A percentile compares a stretch with the other conserved stretches of the same genome.
Conservation (phyloP, 371 early-diverging fungal genomes). For the Choanephora cucurbitarum region DNA sequence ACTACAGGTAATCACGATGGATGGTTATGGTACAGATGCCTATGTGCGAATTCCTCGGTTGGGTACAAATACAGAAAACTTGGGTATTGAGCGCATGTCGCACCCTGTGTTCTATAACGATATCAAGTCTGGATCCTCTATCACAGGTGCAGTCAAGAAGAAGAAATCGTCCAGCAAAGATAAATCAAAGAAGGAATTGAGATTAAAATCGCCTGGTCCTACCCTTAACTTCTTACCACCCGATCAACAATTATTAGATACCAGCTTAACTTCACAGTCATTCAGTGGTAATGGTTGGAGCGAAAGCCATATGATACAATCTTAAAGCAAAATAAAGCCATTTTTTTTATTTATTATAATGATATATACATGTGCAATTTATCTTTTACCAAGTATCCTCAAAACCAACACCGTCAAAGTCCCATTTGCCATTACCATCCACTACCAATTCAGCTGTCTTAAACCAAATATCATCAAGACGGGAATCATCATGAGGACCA, state of each 20-base stretch:
- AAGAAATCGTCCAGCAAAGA: slow-evolving; percentile 12
- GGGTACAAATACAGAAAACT: slow-evolving; percentile 63
- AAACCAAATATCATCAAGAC: slow-evolving; percentile 23
- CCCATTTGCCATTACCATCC: slow-evolving; percentile 42
- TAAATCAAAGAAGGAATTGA: slow-evolving; percentile 6
- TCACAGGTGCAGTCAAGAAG: not conserved
- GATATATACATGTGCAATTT: not conserved
- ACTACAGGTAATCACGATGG: slow-evolving; percentile 66
- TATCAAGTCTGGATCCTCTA: slow-evolving; percentile 2
- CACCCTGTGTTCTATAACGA: slow-evolving; percentile 23
- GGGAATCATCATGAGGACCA: slow-evolving; percentile 27
- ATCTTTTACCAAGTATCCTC: slow-evolving; percentile 30
- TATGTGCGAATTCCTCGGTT: slow-evolving; percentile 73
- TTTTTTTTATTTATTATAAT: not conserved
- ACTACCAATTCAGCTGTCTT: slow-evolving; percentile 44
- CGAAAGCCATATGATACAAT: slow-evolving; percentile 28
- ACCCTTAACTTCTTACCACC: slow-evolving; percentile 5
- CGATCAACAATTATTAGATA: slow-evolving; percentile 20
- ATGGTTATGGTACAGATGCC: slow-evolving; percentile 83
- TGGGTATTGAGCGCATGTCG: slow-evolving; percentile 42
- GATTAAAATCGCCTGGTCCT: slow-evolving; percentile 6
- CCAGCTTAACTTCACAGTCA: slow-evolving; percentile 16
- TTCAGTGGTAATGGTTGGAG: slow-evolving; percentile 30
- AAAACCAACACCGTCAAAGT: slow-evolving; percentile 44
- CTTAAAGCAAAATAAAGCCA: slow-evolving; percentile 6